Conservation (phyloP, 768 basidiomycete genomes). For the Mycena albidolilacea region DNA sequence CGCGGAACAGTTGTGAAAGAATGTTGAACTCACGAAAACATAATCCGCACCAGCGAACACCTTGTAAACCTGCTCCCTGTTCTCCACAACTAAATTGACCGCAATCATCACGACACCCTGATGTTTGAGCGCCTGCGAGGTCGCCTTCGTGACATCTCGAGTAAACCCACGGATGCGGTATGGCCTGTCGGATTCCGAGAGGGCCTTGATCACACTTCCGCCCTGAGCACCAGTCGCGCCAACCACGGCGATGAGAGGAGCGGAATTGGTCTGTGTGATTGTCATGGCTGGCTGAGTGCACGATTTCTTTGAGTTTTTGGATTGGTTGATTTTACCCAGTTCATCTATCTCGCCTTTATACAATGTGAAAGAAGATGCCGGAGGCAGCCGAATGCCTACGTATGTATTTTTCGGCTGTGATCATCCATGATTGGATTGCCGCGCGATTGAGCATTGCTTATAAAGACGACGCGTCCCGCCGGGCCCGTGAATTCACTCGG, state of each 20-base stretch:
- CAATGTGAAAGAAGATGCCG: too few species aligned
- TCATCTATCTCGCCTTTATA: too few species aligned
- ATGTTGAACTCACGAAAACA: neutral
- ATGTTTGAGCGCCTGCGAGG: neutral
- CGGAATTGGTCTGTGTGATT: neutral
- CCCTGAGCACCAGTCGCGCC: constrained; percentile 20
- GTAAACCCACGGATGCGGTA: constrained; percentile 28
- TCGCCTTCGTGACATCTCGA: constrained; percentile 16
- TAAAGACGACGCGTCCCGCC: too few species aligned
- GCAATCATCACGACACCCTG: neutral
- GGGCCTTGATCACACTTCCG: constrained; percentile 15
- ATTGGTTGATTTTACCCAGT: too few species aligned
- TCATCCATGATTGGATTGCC: too few species aligned
- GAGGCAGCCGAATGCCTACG: too few species aligned
- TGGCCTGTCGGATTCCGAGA: constrained; percentile 20
- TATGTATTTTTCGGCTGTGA: too few species aligned
- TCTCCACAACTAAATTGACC: neutral
- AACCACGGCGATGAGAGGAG: constrained; percentile 27
- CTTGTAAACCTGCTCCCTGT: neutral
- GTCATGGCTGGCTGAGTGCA: neutral
- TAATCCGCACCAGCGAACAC: neutral
- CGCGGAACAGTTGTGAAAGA: neutral
- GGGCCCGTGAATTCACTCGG: too few species aligned
- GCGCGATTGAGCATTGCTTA: too few species aligned
- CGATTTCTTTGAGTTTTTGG: too few species aligned